Evolutionary conservation across 257 asterid genomes (phyloP).

Genomic region (Prunella vulgaris): DNA sequence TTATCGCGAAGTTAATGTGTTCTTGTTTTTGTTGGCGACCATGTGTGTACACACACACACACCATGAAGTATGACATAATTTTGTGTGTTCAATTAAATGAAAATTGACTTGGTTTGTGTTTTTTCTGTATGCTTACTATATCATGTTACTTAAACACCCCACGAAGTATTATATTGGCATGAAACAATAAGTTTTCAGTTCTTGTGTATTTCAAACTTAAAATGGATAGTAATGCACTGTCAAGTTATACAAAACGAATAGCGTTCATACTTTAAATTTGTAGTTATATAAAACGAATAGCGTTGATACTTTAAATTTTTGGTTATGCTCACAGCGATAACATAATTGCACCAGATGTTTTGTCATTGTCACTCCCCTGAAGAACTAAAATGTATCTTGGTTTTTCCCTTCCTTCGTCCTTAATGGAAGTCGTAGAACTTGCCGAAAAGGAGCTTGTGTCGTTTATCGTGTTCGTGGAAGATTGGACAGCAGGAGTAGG

Average conservation of each 20-base stretch:
- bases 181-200: not conserved
- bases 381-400: too few species aligned
- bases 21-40: not conserved
- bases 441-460: too few species aligned
- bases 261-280: too few species aligned
- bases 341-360: not conserved
- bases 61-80: too few species aligned
- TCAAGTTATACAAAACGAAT: too few species aligned
- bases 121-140: not conserved
- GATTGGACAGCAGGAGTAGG: too few species aligned
- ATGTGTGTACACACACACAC: not conserved
- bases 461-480: too few species aligned
- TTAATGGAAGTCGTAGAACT: too few species aligned
- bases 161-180: not conserved
- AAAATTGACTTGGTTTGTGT: not conserved
- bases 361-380: not conserved
- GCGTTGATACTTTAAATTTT: not conserved
- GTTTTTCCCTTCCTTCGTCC: too few species aligned
- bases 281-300: not conserved
- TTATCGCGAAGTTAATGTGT: not conserved
- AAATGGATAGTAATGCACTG: not conserved
- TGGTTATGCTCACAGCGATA: not conserved
- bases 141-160: not conserved
- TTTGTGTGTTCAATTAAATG: not conserved
- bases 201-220: not conserved